Conservation (phyloP, 2,329 filamentous ascomycete species). For the Graphilbum fragrans region DNA sequence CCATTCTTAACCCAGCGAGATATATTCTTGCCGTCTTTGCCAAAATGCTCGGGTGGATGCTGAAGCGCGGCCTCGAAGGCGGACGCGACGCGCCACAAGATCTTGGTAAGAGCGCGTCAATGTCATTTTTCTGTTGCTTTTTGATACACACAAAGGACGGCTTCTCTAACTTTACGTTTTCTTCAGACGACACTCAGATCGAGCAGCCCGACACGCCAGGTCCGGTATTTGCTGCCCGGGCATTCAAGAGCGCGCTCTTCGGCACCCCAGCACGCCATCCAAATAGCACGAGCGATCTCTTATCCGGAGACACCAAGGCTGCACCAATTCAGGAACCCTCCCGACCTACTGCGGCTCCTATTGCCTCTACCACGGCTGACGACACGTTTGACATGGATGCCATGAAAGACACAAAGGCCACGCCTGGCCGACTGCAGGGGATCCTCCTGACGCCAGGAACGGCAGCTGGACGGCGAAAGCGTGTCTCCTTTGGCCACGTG, state of each 20-base stretch:
- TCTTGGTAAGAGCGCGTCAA: constrained; percentile 5
- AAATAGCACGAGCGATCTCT: background rate
- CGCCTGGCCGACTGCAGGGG: constrained; percentile 27
- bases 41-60: constrained; percentile 48
- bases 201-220: constrained; percentile 54
- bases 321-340: too few relatives aligned
- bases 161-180: background rate
- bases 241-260: constrained; percentile 51
- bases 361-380: background rate
- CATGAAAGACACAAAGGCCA: constrained; percentile 4
- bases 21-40: background rate
- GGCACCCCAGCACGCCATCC: constrained; percentile 34
- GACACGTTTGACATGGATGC: constrained; percentile 10
- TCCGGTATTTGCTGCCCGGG: constrained; percentile 53
- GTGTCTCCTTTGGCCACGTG: constrained; percentile 52
- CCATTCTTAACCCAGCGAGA: background rate
- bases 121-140: background rate
- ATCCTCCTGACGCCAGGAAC: constrained; percentile 55
- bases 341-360: background rate
- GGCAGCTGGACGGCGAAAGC: constrained; percentile 46
- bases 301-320: constrained; percentile 16
- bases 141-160: too few relatives aligned
- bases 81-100: constrained; percentile 10
- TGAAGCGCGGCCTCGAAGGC: constrained; percentile 31
- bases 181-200: constrained; percentile 29